These are phyloP conservation scores for Boehmeria nivea DNA, from an alignment of 306 rosid genomes.

Conservation along the genomic window DNA sequence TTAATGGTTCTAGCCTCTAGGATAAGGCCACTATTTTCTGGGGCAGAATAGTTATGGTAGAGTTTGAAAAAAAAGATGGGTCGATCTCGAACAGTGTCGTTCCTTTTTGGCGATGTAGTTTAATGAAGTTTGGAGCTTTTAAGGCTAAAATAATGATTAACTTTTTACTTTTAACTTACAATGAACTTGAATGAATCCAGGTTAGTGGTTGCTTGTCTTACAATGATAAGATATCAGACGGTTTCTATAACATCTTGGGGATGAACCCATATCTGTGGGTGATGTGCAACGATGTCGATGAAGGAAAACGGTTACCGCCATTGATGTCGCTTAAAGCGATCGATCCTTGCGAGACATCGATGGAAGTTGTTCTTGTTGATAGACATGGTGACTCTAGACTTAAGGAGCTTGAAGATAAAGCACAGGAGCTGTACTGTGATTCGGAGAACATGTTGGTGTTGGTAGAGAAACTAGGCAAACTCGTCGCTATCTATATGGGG, in stretches of 20 bases:
- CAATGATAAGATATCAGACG: slow-evolving; percentile 84
- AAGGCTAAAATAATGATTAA: no score
- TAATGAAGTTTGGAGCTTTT: no score
- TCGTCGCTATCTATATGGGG: slow-evolving; percentile 94
- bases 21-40: no score
- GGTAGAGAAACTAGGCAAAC: slow-evolving; percentile 88
- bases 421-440: slow-evolving; percentile 65
- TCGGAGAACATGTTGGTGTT: slow-evolving; percentile 58
- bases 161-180: not conserved
- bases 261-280: slow-evolving; percentile 96
- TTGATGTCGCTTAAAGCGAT: slow-evolving; percentile 64
- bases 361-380: slow-evolving; percentile 91
- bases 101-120: not conserved
- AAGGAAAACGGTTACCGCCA: slow-evolving; percentile 55
- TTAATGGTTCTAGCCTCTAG: no score
- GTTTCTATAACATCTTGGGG: slow-evolving; percentile 89
- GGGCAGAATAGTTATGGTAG: no score
- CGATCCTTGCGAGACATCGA: slow-evolving; percentile 55
- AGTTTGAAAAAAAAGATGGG: no score
- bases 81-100: no score
- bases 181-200: slow-evolving; percentile 29
- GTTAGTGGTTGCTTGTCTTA: slow-evolving; percentile 91
- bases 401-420: slow-evolving; percentile 83
- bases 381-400: slow-evolving; percentile 61
- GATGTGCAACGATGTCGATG: slow-evolving; percentile 77